Base-by-base conservation (phyloP, 2,329 filamentous ascomycete genomes). In the Sporothrix mexicana region DNA sequence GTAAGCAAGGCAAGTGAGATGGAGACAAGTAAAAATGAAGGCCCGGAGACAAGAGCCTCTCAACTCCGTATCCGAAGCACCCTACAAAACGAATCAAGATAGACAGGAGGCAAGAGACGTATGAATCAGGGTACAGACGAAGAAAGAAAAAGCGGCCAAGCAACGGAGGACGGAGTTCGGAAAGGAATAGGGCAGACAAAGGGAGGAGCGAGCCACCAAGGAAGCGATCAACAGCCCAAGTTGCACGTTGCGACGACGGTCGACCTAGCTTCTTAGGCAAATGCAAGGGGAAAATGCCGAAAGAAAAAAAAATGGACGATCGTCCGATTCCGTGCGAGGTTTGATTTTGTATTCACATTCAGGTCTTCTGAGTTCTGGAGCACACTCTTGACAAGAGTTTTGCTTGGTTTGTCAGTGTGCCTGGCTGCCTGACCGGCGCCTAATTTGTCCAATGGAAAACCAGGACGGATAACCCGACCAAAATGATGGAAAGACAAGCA, bases 391-490 rank as follows among this genome's bases (percentile, higher is more conserved):
- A 36, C 30, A 36, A 36, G 30, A 36, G 7, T 36, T 5, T 36
- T 36, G 30, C 7, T 36, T 36, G 30, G 30, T 36, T 36, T 36
- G 30, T 36, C 2, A 36, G 30, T 36, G 30, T 36, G 30, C 7
- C 30, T 36, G 25, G 57, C 25, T 13, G 15, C n/a, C 17, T 25
- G 47, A 43, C 49, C n/a, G 67, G 67, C 67, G 67, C 51, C 67
- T 69, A 69, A 53, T 69, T 20, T 20, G 10, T 30, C 67, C 67
- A 69, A 69, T 69, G 67, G 67, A 59, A 41, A 5, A 3, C 1
- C n/a, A 4, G 36, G 41, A 12, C 41, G 61, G 61, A 66, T 47
- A 66, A 47, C 20, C 61, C 61, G 41, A 45, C 15, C 9, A 47
- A 9, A 15, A 23, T 53, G 49, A 53, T n/a, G 10, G 41, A 64